Base-by-base conservation (phyloP, 1,284 basidiomycete species). In the Leccinum cinnamomeum region DNA sequence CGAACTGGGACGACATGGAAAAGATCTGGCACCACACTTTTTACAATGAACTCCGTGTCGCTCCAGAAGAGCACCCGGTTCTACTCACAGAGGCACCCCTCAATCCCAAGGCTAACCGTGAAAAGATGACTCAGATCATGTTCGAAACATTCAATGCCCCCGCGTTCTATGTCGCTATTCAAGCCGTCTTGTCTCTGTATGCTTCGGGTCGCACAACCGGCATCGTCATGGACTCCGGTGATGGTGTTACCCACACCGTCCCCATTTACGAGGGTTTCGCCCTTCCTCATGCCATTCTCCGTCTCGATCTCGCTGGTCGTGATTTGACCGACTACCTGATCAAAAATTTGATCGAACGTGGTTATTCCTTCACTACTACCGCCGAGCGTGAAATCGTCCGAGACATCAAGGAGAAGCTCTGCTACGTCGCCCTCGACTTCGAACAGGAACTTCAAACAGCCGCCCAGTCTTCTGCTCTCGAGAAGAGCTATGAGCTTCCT, bases 351-450 rank as follows among this genome's bases (percentile, higher is more conserved):
- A 92, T 87, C 79, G 95, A 97, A 84, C 90, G 95, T 72, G 95
- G 95, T 37, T 97, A 98, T 82, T 86, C 89, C 63, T 97, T 97
- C 89, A 95, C 92, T 73, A 97, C 91, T 70, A 91, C 92, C 20
- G 94, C 94, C 64, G 94, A 96, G 83, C 89, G 91, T 76, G 95
- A 97, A 88, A 95, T 97, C 66, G 95, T 97, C 74, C 88, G 95
- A 73, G 95, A 97, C 79, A 96, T 97, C 85, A 97, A 97, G 86
- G 95, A 97, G 86, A 97, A 96, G 84, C 88, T 97, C 57, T 97
- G 95, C 83, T 97, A 97, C 79, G 94, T 97, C 72, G 95, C 95
- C 46, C 88, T 97, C 70, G 95, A 97, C 83, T 97, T 97, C 75
- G 94, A 97, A 80, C 92, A 97, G 81, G 95, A 97, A 82, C 84